phyloP scores from a whole-genome alignment of 805 yeast species.

The Saturnispora sekii region DNA sequence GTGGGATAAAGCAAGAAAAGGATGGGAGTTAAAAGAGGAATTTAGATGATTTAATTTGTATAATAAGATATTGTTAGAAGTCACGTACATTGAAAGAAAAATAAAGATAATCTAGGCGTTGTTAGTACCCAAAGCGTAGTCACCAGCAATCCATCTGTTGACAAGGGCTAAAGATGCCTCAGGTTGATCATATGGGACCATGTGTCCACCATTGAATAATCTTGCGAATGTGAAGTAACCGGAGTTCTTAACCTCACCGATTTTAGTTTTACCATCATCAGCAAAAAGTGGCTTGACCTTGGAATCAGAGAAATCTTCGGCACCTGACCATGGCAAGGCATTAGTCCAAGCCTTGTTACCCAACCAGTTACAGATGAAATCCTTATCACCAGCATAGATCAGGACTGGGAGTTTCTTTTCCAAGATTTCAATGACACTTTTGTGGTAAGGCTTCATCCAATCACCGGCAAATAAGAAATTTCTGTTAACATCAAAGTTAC shows the following conservation, averaged over 20 bases:
- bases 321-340: conserved; percentile 53
- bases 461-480: conserved; percentile 53
- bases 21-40: conserved; percentile 60
- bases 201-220: conserved; percentile 77
- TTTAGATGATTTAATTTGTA: conserved; percentile 22
- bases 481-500: conserved; percentile 41
- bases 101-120: neutral
- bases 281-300: conserved; percentile 18
- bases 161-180: conserved; percentile 59
- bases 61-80: neutral
- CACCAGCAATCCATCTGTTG: conserved; percentile 66
- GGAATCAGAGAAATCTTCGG: conserved; percentile 20
- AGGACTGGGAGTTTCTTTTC: conserved; percentile 68
- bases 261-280: conserved; percentile 29
- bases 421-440: conserved; percentile 46
- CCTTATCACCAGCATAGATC: conserved; percentile 92
- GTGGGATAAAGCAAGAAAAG: conserved; percentile 51
- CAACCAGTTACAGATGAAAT: conserved; percentile 86
- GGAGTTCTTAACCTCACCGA: conserved; percentile 70
- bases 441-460: conserved; percentile 56
- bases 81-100: neutral
- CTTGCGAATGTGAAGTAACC: conserved; percentile 69
- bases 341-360: conserved; percentile 83
- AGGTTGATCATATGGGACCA: conserved; percentile 89
- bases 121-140: conserved; percentile 28